Evolutionary conservation across 2,329 filamentous ascomycete species (phyloP).

Genomic region (Scedosporium aurantiacum): DNA sequence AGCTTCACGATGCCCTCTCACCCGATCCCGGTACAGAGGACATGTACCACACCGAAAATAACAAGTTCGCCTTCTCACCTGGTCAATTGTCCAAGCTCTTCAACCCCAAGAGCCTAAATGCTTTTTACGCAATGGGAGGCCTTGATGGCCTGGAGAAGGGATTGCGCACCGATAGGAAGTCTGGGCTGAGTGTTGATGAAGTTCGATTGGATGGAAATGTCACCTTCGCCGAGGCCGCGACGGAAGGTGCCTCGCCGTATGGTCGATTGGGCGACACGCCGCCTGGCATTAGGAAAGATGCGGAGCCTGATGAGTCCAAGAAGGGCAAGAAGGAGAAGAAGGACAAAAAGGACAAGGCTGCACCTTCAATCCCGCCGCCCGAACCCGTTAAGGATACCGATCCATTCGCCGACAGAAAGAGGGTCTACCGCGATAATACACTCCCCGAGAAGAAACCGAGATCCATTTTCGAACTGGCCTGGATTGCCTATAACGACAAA

Average conservation of each 20-base stretch:
- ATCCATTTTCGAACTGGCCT: slow-evolving; percentile 47
- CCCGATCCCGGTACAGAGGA: slow-evolving; percentile 60
- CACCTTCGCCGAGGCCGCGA: slow-evolving; percentile 50
- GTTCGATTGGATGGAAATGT: slow-evolving; percentile 49
- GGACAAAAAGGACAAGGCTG: slow-evolving; percentile 5
- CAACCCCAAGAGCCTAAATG: slow-evolving; percentile 66
- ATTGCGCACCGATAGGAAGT: slow-evolving; percentile 50
- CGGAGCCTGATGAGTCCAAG: neutral
- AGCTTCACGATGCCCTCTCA: slow-evolving; percentile 21
- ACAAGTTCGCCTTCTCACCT: slow-evolving; percentile 61
- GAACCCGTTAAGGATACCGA: slow-evolving; percentile 5
- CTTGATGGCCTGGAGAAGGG: slow-evolving; percentile 63
- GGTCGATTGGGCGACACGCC: neutral
- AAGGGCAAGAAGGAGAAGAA: neutral
- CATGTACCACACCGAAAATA: slow-evolving; percentile 57
- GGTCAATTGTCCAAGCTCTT: slow-evolving; percentile 67
- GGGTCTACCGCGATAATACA: slow-evolving; percentile 48
- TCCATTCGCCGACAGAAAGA: slow-evolving; percentile 39
- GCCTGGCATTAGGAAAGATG: neutral
- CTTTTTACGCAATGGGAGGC: slow-evolving; percentile 67
- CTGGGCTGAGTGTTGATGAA: slow-evolving; percentile 64
- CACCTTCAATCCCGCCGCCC: slow-evolving; percentile 9
- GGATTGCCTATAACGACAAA: slow-evolving; percentile 64
- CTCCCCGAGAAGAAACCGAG: slow-evolving; percentile 50
- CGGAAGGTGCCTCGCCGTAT: slow-evolving; percentile 6